Evolutionary conservation across 2,329 filamentous ascomycete genomes (phyloP), one percentile per base, ranked within the genome.

Genomic region (Trichoderma sp.): DNA sequence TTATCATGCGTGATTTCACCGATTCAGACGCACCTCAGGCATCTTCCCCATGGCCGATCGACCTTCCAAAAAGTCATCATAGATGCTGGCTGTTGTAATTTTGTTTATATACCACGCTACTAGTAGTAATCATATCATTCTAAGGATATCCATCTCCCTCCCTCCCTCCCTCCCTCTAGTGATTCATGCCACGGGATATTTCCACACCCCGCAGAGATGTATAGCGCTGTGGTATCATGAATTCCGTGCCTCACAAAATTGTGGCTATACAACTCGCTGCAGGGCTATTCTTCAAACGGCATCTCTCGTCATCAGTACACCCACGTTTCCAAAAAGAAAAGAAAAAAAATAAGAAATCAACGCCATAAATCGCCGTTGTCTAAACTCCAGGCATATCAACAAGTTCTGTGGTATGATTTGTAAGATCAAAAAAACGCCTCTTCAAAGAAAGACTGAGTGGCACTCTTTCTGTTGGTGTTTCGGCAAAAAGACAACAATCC

Each of bases 361-460:
- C 74, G 66, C 66, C 66, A 26, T 53, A 39, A 58, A 62, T 21
- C 47, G 60, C 72, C 66, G 30, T 76, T 76, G 77, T 71, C 61
- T 79, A 76, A 79, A 72, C 70, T 66, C 71, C 71, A 43, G 60
- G 65, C 74, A 75, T 77, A 69, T 71, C 47, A 39, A 32, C 32
- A 39, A 56, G 5, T 28, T 58, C 32, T 26, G 57, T 36, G n/a
- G 39, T 34, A 39, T 69, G 32, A 21, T 21, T 39, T 51, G 30
- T 26, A 56, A 24, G 39, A 51, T 24, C 32, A 21, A 43, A 30
- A 14, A 24, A 63, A 34, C n/a, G 15, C 24, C 30, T 32, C 11
- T 64, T 18, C n/a, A 66, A 36, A 32, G 15, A 34, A 43, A 24
- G 7, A 4, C 1, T 53, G 47, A 14, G 11, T 7, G 47, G 47